Conservation (phyloP, 169 alveolate species). For the Plasmodium adleri region DNA sequence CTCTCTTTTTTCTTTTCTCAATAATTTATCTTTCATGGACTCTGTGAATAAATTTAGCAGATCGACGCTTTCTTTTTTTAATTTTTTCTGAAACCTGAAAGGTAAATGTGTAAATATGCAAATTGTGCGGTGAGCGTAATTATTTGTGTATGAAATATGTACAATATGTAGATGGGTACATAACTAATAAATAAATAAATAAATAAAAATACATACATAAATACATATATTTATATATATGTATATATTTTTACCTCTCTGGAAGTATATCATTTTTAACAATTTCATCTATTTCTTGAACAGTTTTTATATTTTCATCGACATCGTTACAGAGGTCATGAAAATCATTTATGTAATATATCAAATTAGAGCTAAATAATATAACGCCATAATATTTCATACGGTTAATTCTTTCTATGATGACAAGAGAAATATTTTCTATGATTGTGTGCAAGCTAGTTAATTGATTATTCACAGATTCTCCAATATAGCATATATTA, state of each 20-base stretch:
- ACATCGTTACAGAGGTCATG: slow-evolving; percentile 14
- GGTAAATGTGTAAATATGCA: background rate
- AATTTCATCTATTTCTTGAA: slow-evolving; percentile 2
- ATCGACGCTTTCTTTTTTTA: slow-evolving; percentile 33
- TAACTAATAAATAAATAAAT: background rate
- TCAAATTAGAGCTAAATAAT: slow-evolving; percentile 46
- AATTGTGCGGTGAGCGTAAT: background rate
- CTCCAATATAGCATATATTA: slow-evolving; percentile 47
- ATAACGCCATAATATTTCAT: slow-evolving; percentile 31
- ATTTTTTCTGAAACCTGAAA: slow-evolving; percentile 7
- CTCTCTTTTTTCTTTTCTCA: slow-evolving; percentile 30
- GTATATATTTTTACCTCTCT: background rate
- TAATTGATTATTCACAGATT: slow-evolving; percentile 16
- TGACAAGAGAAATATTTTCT: slow-evolving; percentile 10
- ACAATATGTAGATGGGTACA: background rate
- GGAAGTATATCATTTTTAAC: slow-evolving; percentile 2
- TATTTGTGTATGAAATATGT: background rate
- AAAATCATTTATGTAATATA: slow-evolving; percentile 30
- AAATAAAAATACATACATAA: background rate
- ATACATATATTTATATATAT: background rate
- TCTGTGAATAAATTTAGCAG: slow-evolving; percentile 16
- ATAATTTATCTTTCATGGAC: slow-evolving; percentile 40
- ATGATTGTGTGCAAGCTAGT: slow-evolving; percentile 5
- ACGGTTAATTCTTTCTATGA: slow-evolving; percentile 35
- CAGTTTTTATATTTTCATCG: slow-evolving; percentile 2